Conservation (phyloP, 169 alveolate genomes). For the Plasmodium inui region DNA sequence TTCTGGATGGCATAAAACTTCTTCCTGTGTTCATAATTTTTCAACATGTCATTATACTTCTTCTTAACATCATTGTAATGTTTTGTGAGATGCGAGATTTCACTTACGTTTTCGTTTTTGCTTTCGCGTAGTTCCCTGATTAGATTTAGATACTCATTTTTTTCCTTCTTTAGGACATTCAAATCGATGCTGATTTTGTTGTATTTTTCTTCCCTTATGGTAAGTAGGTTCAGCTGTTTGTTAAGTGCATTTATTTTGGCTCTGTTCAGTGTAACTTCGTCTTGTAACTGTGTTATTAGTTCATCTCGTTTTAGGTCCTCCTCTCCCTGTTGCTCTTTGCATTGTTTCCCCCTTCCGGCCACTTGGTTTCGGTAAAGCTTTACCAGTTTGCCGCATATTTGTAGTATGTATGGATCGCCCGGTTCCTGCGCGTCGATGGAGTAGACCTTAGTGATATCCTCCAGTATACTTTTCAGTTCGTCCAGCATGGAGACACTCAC, state of each 20-base stretch:
- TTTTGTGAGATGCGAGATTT: constrained; percentile 37
- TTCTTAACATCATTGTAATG: constrained; percentile 36
- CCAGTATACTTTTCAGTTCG: constrained; percentile 13
- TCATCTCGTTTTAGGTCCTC: background rate
- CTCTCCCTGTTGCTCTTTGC: background rate
- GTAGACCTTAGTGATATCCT: background rate
- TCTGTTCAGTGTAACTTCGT: background rate
- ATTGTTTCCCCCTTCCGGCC: background rate
- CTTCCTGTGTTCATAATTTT: constrained; percentile 28
- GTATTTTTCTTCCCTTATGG: constrained; percentile 52
- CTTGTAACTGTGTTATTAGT: constrained; percentile 20
- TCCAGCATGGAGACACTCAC: background rate
- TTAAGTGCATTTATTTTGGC: constrained; percentile 5
- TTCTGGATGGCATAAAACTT: background rate
- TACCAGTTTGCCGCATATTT: constrained; percentile 25
- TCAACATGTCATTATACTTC: constrained; percentile 40
- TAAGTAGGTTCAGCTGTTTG: constrained; percentile 22
- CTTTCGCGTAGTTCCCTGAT: constrained; percentile 34
- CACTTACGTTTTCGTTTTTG: constrained; percentile 35
- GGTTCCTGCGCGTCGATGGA: background rate
- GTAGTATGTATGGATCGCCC: constrained; percentile 6
- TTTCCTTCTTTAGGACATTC: constrained; percentile 32
- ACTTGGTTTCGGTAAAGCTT: constrained; percentile 3
- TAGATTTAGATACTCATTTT: constrained; percentile 32
- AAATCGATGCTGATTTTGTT: constrained; percentile 44